Evolutionary conservation across 257 asterid genomes (phyloP).

Genomic region (Petunia axillaris): DNA sequence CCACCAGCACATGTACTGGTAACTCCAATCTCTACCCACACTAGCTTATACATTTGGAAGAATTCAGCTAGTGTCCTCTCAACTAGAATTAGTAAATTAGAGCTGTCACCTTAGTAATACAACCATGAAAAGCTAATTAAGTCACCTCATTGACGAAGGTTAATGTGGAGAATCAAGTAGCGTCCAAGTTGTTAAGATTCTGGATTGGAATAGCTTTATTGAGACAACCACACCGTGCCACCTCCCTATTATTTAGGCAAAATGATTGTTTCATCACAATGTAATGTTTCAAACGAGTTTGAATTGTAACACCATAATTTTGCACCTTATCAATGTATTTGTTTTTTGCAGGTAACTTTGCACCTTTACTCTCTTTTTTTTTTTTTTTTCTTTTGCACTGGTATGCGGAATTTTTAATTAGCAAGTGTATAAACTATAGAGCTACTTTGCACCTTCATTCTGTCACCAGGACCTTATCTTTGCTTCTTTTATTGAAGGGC

Average conservation of each 20-base stretch:
- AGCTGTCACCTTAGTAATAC: conserved; percentile 5
- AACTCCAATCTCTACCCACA: too few species aligned
- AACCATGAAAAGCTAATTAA: conserved; percentile 6
- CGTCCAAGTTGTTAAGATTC: background rate
- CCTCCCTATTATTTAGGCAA: background rate
- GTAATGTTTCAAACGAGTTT: background rate
- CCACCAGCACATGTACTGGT: too few species aligned
- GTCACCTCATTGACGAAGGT: background rate
- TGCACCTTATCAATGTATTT: background rate
- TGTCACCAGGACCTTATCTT: background rate
- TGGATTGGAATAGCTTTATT: background rate
- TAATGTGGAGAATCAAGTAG: conserved; percentile 1
- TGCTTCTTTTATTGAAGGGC: background rate
- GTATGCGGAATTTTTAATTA: too few species aligned
- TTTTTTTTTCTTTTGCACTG: too few species aligned
- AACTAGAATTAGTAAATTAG: background rate
- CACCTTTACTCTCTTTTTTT: background rate
- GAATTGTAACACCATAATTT: background rate
- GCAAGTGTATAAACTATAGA: too few species aligned
- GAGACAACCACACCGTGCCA: background rate
- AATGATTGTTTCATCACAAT: conserved; percentile 8
- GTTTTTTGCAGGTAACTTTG: background rate
- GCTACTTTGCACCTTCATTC: too few species aligned
- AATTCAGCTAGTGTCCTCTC: too few species aligned
- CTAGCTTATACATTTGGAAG: too few species aligned